Evolutionary conservation across 78 protist genomes (phyloP).

Genomic region (Dictyostelium citrinum): DNA sequence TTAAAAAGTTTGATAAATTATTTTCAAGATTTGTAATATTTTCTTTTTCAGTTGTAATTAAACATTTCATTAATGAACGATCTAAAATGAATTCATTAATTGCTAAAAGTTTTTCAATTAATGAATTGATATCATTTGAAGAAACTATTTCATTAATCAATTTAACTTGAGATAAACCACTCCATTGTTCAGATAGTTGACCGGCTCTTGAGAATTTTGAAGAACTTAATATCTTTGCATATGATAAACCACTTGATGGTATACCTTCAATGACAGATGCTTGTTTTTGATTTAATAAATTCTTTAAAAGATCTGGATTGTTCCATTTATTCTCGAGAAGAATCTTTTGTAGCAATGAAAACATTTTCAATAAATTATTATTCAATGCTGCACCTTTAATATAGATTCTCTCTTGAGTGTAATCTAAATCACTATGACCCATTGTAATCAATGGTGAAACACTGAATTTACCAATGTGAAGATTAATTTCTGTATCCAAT

Average conservation of each 20-base stretch:
- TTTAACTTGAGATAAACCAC: conserved; percentile 45
- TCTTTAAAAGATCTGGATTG: conserved; percentile 58
- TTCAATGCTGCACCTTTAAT: conserved; percentile 30
- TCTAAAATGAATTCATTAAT: conserved; percentile 35
- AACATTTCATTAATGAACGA: conserved; percentile 23
- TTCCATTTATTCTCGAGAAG: conserved; percentile 42
- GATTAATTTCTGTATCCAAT: conserved; percentile 48
- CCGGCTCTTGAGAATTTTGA: conserved; percentile 7
- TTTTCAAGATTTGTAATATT: neutral
- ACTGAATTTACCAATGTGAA: conserved; percentile 38
- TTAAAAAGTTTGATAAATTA: neutral
- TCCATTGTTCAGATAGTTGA: conserved; percentile 31
- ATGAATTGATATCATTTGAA: neutral
- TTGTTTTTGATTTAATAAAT: conserved; percentile 38
- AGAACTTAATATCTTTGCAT: neutral
- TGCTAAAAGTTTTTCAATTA: neutral
- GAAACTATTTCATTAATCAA: conserved; percentile 29
- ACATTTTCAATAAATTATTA: conserved; percentile 45
- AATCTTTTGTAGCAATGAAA: conserved; percentile 7
- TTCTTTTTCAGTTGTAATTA: conserved; percentile 17
- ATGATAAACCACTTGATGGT: conserved; percentile 50
- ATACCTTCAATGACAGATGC: conserved; percentile 40
- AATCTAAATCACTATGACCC: neutral
- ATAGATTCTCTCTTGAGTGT: neutral
- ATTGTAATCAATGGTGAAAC: conserved; percentile 24